Conservation (phyloP, 371 early-diverging fungal species). For the Batrachochytrium dendrobatidis region DNA sequence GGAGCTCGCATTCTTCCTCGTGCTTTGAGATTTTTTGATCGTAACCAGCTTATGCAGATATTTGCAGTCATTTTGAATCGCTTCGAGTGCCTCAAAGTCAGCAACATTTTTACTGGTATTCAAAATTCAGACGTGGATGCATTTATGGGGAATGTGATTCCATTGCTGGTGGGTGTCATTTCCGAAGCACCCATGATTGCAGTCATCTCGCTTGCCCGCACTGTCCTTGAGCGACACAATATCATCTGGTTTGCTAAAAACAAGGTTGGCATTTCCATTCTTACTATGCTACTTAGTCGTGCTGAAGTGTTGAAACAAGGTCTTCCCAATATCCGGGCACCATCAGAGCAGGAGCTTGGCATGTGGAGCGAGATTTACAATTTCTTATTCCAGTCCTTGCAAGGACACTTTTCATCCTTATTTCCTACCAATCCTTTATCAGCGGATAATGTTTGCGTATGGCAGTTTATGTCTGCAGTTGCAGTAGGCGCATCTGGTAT, state of each 20-base stretch:
- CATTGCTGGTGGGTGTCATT: conserved; percentile 69
- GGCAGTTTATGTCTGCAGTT: conserved; percentile 96
- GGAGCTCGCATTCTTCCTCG: conserved; percentile 82
- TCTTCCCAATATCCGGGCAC: conserved; percentile 45
- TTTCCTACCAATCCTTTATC: conserved; percentile 52
- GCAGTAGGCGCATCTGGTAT: conserved; percentile 81
- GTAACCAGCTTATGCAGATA: conserved; percentile 69
- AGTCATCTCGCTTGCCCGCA: conserved; percentile 65
- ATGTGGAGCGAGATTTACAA: conserved; percentile 67
- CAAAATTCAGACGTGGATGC: conserved; percentile 56
- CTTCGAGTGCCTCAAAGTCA: conserved; percentile 78
- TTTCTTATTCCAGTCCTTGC: conserved; percentile 65
- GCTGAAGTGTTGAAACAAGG: conserved; percentile 81
- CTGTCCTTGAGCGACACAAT: conserved; percentile 82
- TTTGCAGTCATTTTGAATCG: conserved; percentile 71
- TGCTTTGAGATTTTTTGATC: conserved; percentile 63
- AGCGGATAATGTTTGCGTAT: conserved; percentile 84
- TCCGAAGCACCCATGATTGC: conserved; percentile 75
- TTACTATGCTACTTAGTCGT: conserved; percentile 84
- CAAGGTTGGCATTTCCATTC: conserved; percentile 74
- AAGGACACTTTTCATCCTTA: conserved; percentile 64
- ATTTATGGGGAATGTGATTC: conserved; percentile 76
- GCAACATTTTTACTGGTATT: conserved; percentile 47
- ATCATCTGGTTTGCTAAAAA: conserved; percentile 73
- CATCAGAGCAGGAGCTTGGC: conserved; percentile 53